Percentiles rank a stretch among this genome's conserved stretches.
Evolutionary conservation across 140 eudicot genomes (phyloP).

Genomic region (Flaveria floridana): DNA sequence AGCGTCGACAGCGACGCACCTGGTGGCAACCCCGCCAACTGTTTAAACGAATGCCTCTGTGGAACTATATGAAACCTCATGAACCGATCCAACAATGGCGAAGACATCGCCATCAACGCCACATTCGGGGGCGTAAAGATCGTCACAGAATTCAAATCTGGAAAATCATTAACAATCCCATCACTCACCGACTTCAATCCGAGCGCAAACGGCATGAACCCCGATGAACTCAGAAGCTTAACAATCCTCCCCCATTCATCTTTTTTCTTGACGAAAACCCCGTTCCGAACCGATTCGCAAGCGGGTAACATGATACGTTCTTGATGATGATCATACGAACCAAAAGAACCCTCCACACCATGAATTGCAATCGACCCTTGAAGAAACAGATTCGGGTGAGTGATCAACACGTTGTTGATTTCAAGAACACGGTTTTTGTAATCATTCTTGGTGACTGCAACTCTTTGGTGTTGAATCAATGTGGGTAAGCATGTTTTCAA

Average conservation of each 20-base stretch:
- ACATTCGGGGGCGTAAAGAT: conserved; percentile 53
- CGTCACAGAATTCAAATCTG: conserved; percentile 45
- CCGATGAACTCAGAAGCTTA: conserved; percentile 41
- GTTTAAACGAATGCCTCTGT: conserved; percentile 37
- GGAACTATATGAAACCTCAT: conserved; percentile 60
- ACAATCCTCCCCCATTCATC: conserved; percentile 50
- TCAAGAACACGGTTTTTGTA: conserved; percentile 31
- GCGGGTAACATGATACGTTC: conserved; percentile 29
- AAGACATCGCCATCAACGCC: conserved; percentile 42
- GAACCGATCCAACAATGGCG: conserved; percentile 47
- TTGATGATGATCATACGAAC: conserved; percentile 23
- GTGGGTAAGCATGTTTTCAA: conserved; percentile 48
- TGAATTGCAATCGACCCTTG: conserved; percentile 50
- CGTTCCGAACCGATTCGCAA: conserved; percentile 22
- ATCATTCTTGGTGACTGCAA: conserved; percentile 43
- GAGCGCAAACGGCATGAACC: conserved; percentile 59
- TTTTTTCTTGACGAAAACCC: conserved; percentile 10
- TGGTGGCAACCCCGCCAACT: conserved; percentile 43
- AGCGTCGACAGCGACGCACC: conserved; percentile 41
- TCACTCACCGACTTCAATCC: conserved; percentile 56
- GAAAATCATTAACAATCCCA: conserved; percentile 47
- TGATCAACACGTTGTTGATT: conserved; percentile 61
- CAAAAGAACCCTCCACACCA: conserved; percentile 47
- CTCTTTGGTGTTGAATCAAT: conserved; percentile 30
- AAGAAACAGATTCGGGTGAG: conserved; percentile 70